Evolutionary conservation across 257 asterid species (phyloP), one percentile per base, ranked within the genome.

Genomic region (Solanum pennellii): DNA sequence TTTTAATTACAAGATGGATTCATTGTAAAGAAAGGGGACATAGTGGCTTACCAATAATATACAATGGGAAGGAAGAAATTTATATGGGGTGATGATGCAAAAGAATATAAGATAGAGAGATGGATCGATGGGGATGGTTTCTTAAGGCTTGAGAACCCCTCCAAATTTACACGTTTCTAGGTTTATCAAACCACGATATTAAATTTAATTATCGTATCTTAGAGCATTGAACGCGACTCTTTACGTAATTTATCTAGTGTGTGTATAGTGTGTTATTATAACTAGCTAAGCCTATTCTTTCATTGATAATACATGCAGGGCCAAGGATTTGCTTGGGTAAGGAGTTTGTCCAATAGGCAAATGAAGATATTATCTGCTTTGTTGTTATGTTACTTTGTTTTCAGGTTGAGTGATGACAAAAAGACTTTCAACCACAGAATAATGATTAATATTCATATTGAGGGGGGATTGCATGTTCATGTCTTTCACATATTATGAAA

Each of bases 61-160:
- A 93, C 95, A 71, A 94, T 94, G 97, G 97, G 97, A 29, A 91
- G 95, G 80, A 93, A 93, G 97, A 41, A 86, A 45, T 91, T 87
- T 72, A 84, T 93, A 49, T 94, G 97, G 97, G 94, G 97, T 27
- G 94, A 93, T 12, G 93, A 94, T 72, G 95, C 93, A 35, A 91
- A 89, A 80, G 92, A 90, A 25, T 94, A 89, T 77, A 79, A 86
- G 20, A 95, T 95, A 27, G 92, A 93, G 47, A 93, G 97, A 89
- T 93, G 97, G 97, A 93, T 94, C 33, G 86, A 91, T n/a, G 84
- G 90, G 29, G 83, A 91, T 44, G 94, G 94, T 9, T 76, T 86
- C 89, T 93, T 92, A 90, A 87, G 15, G 82, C 91, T 87, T 6
- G 92, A 92, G 74, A 94, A 91, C 91, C 93, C 96, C 14, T 94